Evolutionary conservation across 192 early-diverging fungal genomes (phyloP).

Genomic region (Rhizoclosmatium sp.): DNA sequence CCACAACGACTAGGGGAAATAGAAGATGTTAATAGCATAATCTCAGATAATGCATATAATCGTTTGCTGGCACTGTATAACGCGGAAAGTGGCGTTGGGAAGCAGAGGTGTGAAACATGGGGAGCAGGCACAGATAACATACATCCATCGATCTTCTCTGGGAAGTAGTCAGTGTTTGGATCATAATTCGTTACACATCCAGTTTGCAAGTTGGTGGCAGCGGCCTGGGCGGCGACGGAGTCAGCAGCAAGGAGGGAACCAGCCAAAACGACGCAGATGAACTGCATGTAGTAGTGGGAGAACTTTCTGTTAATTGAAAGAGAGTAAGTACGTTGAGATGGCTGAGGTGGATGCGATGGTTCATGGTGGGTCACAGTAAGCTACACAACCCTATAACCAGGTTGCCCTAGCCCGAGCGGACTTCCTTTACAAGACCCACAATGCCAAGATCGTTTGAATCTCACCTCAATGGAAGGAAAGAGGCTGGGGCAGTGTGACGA

Average conservation of each 20-base stretch:
- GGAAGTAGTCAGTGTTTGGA: conserved; percentile 41
- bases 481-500: conserved; percentile 18
- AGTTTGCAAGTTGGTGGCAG: not conserved
- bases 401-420: not conserved
- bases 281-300: conserved; percentile 20
- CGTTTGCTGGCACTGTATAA: not conserved
- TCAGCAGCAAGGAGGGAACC: not conserved
- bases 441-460: not conserved
- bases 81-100: not conserved
- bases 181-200: conserved; percentile 32
- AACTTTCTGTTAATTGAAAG: conserved; percentile 2
- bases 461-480: conserved; percentile 21
- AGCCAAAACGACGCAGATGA: conserved; percentile 16
- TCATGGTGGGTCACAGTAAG: not conserved
- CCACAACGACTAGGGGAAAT: too few relatives aligned
- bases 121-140: conserved; percentile 16
- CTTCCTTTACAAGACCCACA: not conserved
- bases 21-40: too few relatives aligned
- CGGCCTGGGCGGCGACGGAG: conserved; percentile 19
- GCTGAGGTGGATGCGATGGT: too few relatives aligned
- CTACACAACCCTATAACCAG: not conserved
- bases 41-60: too few relatives aligned
- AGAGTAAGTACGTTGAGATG: not conserved
- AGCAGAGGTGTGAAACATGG: not conserved
- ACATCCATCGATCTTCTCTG: conserved; percentile 40